A percentile compares a stretch with the other conserved stretches of the same genome.
Conservation (phyloP, 768 basidiomycete species). For the Lanmaoa pseudosensibilis region DNA sequence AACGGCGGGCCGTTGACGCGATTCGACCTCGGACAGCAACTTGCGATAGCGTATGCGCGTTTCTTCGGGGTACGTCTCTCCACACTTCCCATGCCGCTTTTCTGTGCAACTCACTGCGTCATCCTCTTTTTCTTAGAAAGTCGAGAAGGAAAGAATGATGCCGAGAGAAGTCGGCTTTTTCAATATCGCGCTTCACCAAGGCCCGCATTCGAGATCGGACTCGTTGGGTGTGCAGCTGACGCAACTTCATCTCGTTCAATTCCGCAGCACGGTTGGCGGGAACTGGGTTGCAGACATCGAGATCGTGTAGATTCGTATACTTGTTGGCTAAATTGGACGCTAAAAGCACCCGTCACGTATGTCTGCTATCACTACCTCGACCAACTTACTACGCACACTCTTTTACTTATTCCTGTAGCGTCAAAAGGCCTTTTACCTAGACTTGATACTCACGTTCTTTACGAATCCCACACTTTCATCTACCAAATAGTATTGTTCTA, state of each 20-base stretch:
- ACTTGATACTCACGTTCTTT: too few species aligned
- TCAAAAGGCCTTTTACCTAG: too few species aligned
- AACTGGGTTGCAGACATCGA: conserved; percentile 15
- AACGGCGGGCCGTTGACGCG: conserved; percentile 1
- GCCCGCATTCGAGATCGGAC: background rate
- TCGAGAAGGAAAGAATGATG: background rate
- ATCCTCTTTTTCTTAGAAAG: background rate
- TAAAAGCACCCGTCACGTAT: background rate
- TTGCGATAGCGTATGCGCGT: background rate
- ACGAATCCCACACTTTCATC: too few species aligned
- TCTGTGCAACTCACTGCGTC: background rate
- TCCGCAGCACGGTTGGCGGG: background rate
- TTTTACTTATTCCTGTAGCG: background rate
- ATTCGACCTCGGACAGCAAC: background rate
- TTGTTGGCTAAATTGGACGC: background rate
- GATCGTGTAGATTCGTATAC: background rate
- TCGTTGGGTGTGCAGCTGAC: conserved; percentile 6
- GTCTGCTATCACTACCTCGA: background rate
- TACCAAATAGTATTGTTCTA: too few species aligned
- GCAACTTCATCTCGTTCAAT: conserved; percentile 9
- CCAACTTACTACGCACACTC: background rate
- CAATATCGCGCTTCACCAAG: conserved; percentile 15
- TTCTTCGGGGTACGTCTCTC: background rate
- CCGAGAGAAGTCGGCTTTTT: background rate
- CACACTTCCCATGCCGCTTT: too few species aligned